A percentile compares a stretch with the other conserved stretches of the same genome.
Conservation (phyloP, 352 stramenopile genomes). For the Phytophthora pini region DNA sequence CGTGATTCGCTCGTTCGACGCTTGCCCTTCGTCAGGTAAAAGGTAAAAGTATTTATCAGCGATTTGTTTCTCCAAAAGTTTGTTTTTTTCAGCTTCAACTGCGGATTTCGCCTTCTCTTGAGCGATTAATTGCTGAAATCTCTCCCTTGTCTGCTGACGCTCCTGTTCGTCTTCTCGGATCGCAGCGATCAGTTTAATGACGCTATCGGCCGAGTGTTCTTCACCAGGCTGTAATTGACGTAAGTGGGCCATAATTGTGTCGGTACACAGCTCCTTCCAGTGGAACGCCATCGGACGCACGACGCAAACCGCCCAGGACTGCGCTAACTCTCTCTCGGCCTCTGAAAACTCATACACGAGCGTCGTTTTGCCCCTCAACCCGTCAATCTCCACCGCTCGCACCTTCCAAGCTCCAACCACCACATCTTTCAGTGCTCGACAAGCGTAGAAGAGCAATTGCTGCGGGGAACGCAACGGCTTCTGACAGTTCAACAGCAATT, state of each 20-base stretch:
- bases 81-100: conserved; percentile 32
- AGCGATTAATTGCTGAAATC: conserved; percentile 13
- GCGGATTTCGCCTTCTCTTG: conserved; percentile 10
- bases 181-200: conserved; percentile 26
- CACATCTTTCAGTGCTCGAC: conserved; percentile 46
- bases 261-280: conserved; percentile 49
- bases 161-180: conserved; percentile 35
- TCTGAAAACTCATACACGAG: conserved; percentile 69
- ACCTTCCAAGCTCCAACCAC: conserved; percentile 67
- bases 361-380: conserved; percentile 49
- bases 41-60: conserved; percentile 47
- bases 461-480: conserved; percentile 62
- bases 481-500: conserved; percentile 42
- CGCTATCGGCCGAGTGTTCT: background rate
- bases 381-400: conserved; percentile 63
- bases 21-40: background rate
- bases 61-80: conserved; percentile 30
- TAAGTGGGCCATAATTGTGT: conserved; percentile 49
- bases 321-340: conserved; percentile 26
- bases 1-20: conserved; percentile 21
- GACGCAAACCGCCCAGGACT: conserved; percentile 27
- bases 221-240: conserved; percentile 1
- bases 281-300: conserved; percentile 52
- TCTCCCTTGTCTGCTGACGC: conserved; percentile 6
- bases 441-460: conserved; percentile 58